phyloP scores from a whole-genome alignment of 768 basidiomycete genomes.

The Amanita pallidorosea region DNA sequence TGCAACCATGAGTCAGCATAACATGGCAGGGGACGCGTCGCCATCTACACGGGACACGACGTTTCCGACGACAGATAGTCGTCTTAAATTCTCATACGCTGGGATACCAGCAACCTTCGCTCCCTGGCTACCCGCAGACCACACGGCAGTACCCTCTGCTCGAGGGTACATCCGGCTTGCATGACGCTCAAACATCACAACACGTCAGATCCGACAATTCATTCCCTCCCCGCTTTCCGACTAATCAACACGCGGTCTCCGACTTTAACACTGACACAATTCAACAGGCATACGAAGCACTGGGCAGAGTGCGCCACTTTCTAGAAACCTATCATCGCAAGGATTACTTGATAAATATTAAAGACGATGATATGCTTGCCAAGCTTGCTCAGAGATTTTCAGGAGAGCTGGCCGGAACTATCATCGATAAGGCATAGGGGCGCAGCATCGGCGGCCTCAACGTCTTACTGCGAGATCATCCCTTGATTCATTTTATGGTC shows the following conservation, averaged over 20 bases:
- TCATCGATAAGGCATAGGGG: constrained; percentile 4
- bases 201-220: neutral
- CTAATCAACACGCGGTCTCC: neutral
- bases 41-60: neutral
- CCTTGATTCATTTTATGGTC: neutral
- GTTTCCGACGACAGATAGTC: neutral
- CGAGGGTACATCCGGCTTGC: neutral
- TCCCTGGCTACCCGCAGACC: neutral
- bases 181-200: neutral
- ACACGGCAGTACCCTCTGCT: neutral
- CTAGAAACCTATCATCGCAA: constrained; percentile 1
- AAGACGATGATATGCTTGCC: neutral
- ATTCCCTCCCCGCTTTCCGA: neutral
- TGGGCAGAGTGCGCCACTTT: neutral
- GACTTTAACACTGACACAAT: neutral
- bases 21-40: neutral
- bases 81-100: neutral
- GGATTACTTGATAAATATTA: neutral
- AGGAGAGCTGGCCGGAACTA: constrained; percentile 1
- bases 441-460: neutral
- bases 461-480: neutral
- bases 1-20: neutral
- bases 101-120: neutral
- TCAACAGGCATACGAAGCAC: constrained; percentile 2
- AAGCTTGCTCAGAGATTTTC: constrained; percentile 1